Evolutionary conservation across 257 asterid genomes (phyloP).

Genomic region (Solanum bulbocastanum): DNA sequence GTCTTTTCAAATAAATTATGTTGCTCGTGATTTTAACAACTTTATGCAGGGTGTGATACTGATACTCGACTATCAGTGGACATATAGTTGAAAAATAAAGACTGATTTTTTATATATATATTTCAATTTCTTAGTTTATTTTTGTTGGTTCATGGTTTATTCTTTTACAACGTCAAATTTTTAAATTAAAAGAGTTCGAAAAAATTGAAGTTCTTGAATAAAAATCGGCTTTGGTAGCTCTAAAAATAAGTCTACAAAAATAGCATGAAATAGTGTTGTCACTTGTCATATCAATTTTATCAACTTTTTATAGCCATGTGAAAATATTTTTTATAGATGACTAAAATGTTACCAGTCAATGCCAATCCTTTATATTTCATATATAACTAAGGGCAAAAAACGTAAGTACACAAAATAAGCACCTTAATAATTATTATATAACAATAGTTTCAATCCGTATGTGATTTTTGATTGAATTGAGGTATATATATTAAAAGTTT

Average conservation of each 20-base stretch:
- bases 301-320: not conserved
- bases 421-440: no score
- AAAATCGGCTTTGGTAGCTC: not conserved
- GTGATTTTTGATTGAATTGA: no score
- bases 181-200: not conserved
- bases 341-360: not conserved
- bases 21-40: not conserved
- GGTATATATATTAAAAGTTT: no score
- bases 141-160: not conserved
- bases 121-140: not conserved
- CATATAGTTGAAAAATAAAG: not conserved
- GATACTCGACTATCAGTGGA: not conserved
- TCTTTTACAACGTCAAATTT: not conserved
- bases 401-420: no score
- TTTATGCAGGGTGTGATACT: not conserved
- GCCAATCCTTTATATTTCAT: not conserved
- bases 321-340: not conserved
- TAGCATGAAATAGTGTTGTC: not conserved
- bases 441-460: no score
- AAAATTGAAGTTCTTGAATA: not conserved
- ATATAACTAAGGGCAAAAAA: not conserved
- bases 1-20: not conserved
- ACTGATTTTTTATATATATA: no score
- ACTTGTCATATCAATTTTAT: not conserved
- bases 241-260: not conserved